Evolutionary conservation across 192 early-diverging fungal genomes (phyloP), one percentile per base, ranked within the genome.

Genomic region (Pecoramyces ruminantium): DNA sequence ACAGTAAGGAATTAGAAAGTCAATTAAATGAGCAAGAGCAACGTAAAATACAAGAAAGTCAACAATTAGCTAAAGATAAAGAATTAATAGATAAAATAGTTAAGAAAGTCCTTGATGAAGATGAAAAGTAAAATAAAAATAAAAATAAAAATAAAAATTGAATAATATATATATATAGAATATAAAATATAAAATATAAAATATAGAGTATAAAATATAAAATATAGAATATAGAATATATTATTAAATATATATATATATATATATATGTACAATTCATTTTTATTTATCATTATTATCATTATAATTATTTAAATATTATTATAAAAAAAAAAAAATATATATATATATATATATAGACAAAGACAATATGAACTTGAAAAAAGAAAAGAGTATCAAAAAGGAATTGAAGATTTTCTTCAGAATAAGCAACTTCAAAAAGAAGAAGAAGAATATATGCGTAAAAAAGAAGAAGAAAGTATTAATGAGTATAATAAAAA

Each of bases 31-130:
- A 90, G 29, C 81, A 81, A 29, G 88, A 87, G 80, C 81, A 84
- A 18, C 38, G 83, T 78, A 87, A 87, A 79, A 58, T 86, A 58
- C 83, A 67, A 38, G 90, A 91, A 78, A 89, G 87, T 78, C 86
- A 90, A 80, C 85, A 84, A 81, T 87, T 91, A 79, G 79, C 89
- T 21, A 88, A 88, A 39, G 90, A 91, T 81, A 91, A 91, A 82
- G 88, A 79, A 18, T 85, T 89, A 85, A 87, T 91, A n/a, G 90
- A 91, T 80, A 85, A 85, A 13, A 84, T 91, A 40, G 88, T 91
- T 29, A 40, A 83, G 29, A 88, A 85, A 78, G 89, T 91, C 77
- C 21, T 82, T 30, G 84, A 88, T 38, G 90, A 91, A 82, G 87
- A 90, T 79, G 88, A 89, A 81, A 30, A 81, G 89, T 89, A 77